These are phyloP conservation scores for Xerocomus potaroensis DNA, from an alignment of 768 basidiomycete species.

Conservation along the genomic window DNA sequence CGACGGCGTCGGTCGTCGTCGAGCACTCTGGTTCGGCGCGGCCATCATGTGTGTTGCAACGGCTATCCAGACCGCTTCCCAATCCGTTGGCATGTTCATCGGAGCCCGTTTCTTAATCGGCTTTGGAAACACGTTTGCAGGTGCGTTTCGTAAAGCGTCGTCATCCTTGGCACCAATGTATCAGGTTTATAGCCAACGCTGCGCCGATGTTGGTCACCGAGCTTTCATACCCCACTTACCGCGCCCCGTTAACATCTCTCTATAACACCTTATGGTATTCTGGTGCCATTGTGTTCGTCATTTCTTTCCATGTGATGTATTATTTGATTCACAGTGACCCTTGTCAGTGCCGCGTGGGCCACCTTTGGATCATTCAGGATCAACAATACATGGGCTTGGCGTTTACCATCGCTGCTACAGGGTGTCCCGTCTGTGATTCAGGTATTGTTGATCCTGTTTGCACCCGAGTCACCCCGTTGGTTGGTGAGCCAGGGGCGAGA, in stretches of 20 bases:
- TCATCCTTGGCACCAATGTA: not conserved
- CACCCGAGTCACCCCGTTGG: conserved; percentile 83
- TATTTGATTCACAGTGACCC: not conserved
- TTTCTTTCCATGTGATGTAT: not conserved
- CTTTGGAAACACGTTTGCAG: conserved; percentile 70
- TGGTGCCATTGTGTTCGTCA: conserved; percentile 64
- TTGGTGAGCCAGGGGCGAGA: conserved; percentile 72
- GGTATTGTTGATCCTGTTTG: conserved; percentile 59
- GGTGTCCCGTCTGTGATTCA: conserved; percentile 66
- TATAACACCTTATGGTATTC: conserved; percentile 88
- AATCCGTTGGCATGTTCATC: conserved; percentile 76
- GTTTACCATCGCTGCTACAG: conserved; percentile 73
- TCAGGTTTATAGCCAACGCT: conserved; percentile 45
- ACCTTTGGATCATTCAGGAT: conserved; percentile 79
- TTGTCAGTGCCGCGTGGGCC: conserved; percentile 65
- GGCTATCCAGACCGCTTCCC: conserved; percentile 63
- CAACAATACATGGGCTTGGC: conserved; percentile 69
- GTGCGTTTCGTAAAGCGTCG: conserved; percentile 27
- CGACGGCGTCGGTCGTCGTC: conserved; percentile 66
- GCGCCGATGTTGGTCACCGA: conserved; percentile 84
- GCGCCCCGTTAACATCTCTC: conserved; percentile 69
- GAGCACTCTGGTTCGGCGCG: conserved; percentile 64
- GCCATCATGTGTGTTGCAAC: conserved; percentile 63
- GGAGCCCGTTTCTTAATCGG: conserved; percentile 76
- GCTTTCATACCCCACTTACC: conserved; percentile 76